Conservation (phyloP, 208 protist genomes). For the Lotmaria passim region DNA sequence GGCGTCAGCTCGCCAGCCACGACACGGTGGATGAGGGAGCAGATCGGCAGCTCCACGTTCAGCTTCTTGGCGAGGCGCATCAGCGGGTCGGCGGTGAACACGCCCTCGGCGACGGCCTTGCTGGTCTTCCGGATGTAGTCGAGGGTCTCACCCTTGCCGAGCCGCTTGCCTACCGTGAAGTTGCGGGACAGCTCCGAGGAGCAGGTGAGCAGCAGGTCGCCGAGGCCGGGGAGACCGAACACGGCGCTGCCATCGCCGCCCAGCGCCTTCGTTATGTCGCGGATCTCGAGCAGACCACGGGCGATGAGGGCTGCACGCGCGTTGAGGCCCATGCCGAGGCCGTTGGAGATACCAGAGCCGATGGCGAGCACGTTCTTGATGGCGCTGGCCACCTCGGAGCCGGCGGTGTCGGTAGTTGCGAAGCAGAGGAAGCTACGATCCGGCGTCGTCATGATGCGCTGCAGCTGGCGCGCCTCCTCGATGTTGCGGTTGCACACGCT, state of each 20-base stretch:
- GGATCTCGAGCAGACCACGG: slow-evolving; percentile 86
- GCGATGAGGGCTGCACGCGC: slow-evolving; percentile 83
- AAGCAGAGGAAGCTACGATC: slow-evolving; percentile 84
- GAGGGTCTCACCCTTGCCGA: slow-evolving; percentile 74
- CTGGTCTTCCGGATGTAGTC: slow-evolving; percentile 64
- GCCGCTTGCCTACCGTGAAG: slow-evolving; percentile 83
- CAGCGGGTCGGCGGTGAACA: slow-evolving; percentile 76
- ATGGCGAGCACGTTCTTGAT: slow-evolving; percentile 93
- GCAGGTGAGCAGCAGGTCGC: slow-evolving; percentile 91
- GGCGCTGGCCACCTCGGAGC: slow-evolving; percentile 90
- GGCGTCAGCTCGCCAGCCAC: slow-evolving; percentile 59
- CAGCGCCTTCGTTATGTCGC: slow-evolving; percentile 76
- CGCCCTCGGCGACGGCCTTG: slow-evolving; percentile 83
- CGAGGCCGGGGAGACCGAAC: slow-evolving; percentile 88
- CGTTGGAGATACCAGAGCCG: slow-evolving; percentile 72
- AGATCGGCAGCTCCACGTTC: slow-evolving; percentile 73
- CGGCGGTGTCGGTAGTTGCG: slow-evolving; percentile 80
- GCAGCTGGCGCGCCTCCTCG: slow-evolving; percentile 62
- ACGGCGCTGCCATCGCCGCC: slow-evolving; percentile 79
- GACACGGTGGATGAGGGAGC: slow-evolving; percentile 70
- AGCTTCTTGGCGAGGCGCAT: slow-evolving; percentile 58
- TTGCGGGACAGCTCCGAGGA: slow-evolving; percentile 89
- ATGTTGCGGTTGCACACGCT: slow-evolving; percentile 65
- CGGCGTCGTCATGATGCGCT: slow-evolving; percentile 76
- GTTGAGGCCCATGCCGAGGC: slow-evolving; percentile 78